phyloP scores from a whole-genome alignment of 768 basidiomycete genomes.

The Serendipita indica region DNA sequence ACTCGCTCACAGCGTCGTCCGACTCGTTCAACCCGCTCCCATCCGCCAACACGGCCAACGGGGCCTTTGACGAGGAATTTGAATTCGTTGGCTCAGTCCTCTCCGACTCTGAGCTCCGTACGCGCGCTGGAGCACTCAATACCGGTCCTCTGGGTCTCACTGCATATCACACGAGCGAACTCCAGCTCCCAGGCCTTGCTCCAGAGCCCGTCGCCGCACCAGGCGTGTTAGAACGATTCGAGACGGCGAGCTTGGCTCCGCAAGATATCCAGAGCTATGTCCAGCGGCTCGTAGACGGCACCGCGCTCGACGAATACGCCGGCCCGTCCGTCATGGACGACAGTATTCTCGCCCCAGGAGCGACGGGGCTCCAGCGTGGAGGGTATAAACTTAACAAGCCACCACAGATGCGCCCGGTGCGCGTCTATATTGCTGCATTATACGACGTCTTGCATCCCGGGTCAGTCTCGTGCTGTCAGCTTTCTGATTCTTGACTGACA shows the following conservation, averaged over 20 bases:
- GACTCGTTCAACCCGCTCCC: not conserved
- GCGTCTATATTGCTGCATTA: not conserved
- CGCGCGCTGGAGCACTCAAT: not conserved
- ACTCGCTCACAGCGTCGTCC: not conserved
- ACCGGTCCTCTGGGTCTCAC: not conserved
- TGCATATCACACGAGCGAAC: constrained; percentile 4
- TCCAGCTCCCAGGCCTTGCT: not conserved
- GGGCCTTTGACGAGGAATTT: constrained; percentile 5
- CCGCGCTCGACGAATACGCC: not conserved
- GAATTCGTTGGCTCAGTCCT: not conserved
- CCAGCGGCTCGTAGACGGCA: not conserved
- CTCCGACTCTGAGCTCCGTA: not conserved
- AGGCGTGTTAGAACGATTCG: not conserved
- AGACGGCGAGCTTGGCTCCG: not conserved
- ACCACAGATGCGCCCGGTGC: not conserved
- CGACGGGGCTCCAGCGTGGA: not conserved
- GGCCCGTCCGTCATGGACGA: not conserved
- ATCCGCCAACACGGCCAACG: too few relatives aligned
- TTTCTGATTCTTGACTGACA: not conserved
- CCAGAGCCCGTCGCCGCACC: constrained; percentile 2
- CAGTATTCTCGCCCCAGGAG: not conserved
- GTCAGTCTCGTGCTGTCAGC: not conserved
- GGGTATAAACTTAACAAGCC: constrained; percentile 3
- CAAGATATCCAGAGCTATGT: constrained; percentile 4
- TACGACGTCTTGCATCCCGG: constrained; percentile 7